Evolutionary conservation across 257 asterid genomes (phyloP), one percentile per base, ranked within the genome.

Genomic region (Ligustrum vulgare): DNA sequence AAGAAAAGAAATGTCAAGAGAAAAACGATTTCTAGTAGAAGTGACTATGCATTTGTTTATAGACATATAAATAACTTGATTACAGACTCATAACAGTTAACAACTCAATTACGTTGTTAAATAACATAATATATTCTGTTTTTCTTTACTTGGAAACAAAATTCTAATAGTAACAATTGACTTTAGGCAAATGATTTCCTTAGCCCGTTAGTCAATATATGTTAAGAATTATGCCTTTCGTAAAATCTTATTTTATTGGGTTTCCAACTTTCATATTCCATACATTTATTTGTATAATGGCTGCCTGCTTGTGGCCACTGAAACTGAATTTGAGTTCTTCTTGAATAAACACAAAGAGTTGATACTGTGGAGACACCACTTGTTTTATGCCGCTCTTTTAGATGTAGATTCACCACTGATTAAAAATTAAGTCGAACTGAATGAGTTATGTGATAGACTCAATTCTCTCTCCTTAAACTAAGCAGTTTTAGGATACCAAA

Each of bases 21-120:
- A 69, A 25, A 75, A 22, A 23, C 45, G 56, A 69, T 72, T 72
- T 56, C 12, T 32, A 67, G 68, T 67, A 71, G 56, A 70, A 60
- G 13, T 66, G 12, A 64, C 54, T 63, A 64, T 37, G 12, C 20
- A 23, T 22, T 37, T 45, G 23, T 67, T 20, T 76, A 62, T 32
- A 65, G 70, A 31, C 3, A 33, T 18, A 20, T 3, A 65, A 6
- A 18, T 1, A 65, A 65, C 15, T 62, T 62, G 60, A 47, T 69
- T 43, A 69, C 25, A 64, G 36, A 33, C 39, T 56, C 32, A 68
- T 31, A 70, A 33, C 23, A 67, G 22, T 58, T 37, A 70, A 43
- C 25, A 68, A 39, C 63, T 72, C 13, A 22, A 49, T 63, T 32
- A 45, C 41, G 34, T 58, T 45, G 64, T 79, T 67, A 23, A 65